Conservation (phyloP, 306 rosid species). For the Quercus variabilis region DNA sequence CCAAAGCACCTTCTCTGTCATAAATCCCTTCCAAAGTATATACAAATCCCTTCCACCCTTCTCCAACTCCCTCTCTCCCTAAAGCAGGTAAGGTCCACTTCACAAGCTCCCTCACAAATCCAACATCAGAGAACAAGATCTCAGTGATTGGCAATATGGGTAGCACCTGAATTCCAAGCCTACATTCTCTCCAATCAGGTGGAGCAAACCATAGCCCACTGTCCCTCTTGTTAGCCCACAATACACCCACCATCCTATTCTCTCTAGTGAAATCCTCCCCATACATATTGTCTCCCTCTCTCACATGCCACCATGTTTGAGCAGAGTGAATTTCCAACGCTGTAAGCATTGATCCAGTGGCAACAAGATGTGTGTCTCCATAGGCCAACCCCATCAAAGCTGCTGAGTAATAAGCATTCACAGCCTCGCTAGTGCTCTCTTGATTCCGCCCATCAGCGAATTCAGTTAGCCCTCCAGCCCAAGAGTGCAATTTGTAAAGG, state of each 20-base stretch:
- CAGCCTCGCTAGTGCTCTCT: constrained; percentile 85
- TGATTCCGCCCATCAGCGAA: constrained; percentile 82
- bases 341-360: constrained; percentile 57
- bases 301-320: constrained; percentile 86
- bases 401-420: constrained; percentile 78
- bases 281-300: constrained; percentile 40
- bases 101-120: constrained; percentile 65
- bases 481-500: constrained; percentile 65
- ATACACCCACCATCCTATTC: constrained; percentile 59
- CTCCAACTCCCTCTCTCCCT: constrained; percentile 67
- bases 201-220: constrained; percentile 92
- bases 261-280: constrained; percentile 56
- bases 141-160: constrained; percentile 74
- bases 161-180: constrained; percentile 76
- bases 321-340: constrained; percentile 67
- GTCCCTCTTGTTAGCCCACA: constrained; percentile 85
- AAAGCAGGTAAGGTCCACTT: constrained; percentile 71
- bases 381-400: constrained; percentile 75
- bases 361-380: constrained; percentile 56
- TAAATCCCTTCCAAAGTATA: constrained; percentile 62
- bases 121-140: constrained; percentile 50
- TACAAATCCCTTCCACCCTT: constrained; percentile 87
- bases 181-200: constrained; percentile 66
- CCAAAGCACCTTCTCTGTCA: constrained; percentile 50
- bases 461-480: constrained; percentile 89